Evolutionary conservation across 352 stramenopile genomes (phyloP), one percentile per base, ranked within the genome.

Genomic region (Discostella stelligera): DNA sequence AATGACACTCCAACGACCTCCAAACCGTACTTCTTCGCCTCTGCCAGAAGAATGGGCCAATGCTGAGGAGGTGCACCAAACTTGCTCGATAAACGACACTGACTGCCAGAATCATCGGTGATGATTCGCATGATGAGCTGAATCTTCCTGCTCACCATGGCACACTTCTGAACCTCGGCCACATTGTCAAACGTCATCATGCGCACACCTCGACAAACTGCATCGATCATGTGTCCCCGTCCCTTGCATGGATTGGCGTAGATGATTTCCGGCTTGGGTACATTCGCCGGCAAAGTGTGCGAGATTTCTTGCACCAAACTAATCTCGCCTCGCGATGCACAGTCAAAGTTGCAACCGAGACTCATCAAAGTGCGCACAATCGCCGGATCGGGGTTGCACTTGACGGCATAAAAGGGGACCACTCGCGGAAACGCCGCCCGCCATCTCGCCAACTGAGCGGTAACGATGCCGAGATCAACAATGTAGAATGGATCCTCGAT

Each of bases 211-310:
- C 93, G 66, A 30, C 90, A 82, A 0, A 92, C 82, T 0, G 95
- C 94, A 73, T 94, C 95, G 46, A 88, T 80, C 20, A 98, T 90
- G 85, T 98, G 95, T 30, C 90, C 94, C 20, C 89, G 85, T 77
- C 95, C 90, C 86, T 98, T 98, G 88, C 94, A 97, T 49, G 95
- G 96, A 87, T 98, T 98, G 66, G 95, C 95, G 84, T 97, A 98
- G 66, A 98, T 96, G 74, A 98, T 96, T 61, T 89, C 75, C 0
- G 82, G 96, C 88, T 52, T 81, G 72, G 3, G 91, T 56, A 72
- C 49, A 32, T 71, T 61, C 75, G 18, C 83, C 16, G 49, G 95
- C 85, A 80, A 48, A 16, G 85, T 63, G 13, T 53, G 65, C 6
- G 72, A 44, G 0, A 70, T 25, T 53, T 90, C 58, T 39, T 98